Conservation (phyloP, 345 rosid species). For the Durio zibethinus region DNA sequence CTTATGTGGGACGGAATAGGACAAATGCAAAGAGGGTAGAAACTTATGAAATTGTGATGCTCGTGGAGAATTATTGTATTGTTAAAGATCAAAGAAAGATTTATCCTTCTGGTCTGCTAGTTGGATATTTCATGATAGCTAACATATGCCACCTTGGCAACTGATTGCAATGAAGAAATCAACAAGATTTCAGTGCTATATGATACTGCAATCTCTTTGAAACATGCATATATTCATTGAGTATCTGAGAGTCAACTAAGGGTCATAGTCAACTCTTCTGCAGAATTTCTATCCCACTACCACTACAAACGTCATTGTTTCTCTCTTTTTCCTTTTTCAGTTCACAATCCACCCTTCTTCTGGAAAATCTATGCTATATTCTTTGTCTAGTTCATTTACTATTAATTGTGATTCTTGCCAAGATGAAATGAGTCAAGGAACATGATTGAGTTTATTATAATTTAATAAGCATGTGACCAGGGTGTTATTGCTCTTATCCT, state of each 20-base stretch:
- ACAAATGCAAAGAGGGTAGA: background rate
- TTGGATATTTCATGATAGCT: background rate
- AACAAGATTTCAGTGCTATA: background rate
- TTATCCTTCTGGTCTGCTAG: background rate
- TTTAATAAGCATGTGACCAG: too few relatives aligned
- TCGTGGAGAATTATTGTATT: background rate
- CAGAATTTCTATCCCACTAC: background rate
- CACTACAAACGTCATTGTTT: background rate
- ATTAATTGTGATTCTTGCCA: background rate
- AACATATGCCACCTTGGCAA: background rate
- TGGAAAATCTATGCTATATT: background rate
- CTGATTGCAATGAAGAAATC: background rate
- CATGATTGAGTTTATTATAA: too few relatives aligned
- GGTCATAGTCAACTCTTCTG: background rate
- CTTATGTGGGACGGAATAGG: background rate
- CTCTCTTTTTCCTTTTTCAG: background rate
- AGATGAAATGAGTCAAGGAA: background rate
- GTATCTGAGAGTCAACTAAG: background rate
- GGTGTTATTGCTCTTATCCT: too few relatives aligned
- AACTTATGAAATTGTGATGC: background rate
- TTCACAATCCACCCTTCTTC: background rate
- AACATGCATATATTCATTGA: conserved; percentile 2
- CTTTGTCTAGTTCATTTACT: background rate
- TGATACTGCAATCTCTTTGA: background rate
- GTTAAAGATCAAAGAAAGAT: too few relatives aligned